Conservation (phyloP, 176 grass and related monocot genomes). For the Neostapfia colusana region DNA sequence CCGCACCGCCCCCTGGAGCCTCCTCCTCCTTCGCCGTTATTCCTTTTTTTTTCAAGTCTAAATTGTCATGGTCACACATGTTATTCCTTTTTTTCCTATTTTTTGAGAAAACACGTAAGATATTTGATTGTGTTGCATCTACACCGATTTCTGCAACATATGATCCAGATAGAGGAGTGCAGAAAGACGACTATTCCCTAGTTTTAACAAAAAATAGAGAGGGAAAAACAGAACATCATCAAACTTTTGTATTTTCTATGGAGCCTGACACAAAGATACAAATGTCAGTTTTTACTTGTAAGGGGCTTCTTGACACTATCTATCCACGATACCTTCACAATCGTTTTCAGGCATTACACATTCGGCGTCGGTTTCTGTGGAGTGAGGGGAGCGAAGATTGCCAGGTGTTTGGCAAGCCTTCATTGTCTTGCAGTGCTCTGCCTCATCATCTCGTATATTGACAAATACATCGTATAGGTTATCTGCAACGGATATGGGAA, state of each 20-base stretch:
- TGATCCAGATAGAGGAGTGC: not conserved
- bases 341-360: conserved; percentile 36
- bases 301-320: conserved; percentile 49
- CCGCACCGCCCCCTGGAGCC: no score
- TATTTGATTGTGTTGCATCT: no score
- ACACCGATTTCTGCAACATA: not conserved
- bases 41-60: no score
- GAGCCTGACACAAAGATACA: not conserved
- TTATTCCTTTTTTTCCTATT: no score
- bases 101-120: no score
- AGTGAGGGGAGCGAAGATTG: conserved; percentile 77
- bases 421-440: conserved; percentile 94
- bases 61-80: no score
- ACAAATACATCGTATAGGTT: conserved; percentile 89
- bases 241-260: conserved; percentile 8
- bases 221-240: not conserved
- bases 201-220: not conserved
- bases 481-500: conserved; percentile 44
- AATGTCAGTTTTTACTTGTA: not conserved
- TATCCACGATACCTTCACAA: conserved; percentile 51
- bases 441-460: conserved; percentile 81
- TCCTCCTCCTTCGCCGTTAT: no score
- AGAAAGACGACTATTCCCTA: not conserved
- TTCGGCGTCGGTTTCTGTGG: conserved; percentile 36
- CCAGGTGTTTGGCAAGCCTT: conserved; percentile 82